Evolutionary conservation across 768 basidiomycete genomes (phyloP), one percentile per base, ranked within the genome.

Genomic region (Auriscalpium vulgare): DNA sequence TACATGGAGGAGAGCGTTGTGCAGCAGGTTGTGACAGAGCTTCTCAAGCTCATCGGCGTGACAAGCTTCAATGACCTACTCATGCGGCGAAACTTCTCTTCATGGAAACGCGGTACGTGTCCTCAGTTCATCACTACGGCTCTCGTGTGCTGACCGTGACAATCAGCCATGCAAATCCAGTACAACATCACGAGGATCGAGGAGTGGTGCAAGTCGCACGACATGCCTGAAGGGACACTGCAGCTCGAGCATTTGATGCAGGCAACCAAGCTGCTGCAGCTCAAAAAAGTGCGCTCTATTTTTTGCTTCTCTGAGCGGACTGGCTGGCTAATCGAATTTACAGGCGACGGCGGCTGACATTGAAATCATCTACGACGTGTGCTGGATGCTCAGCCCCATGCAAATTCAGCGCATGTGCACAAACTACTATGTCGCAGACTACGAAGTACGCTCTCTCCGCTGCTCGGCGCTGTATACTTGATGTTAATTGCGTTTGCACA

Each of bases 201-300:
- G 66, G 95, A 97, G 72, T 98, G 97, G 97, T 99, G 97, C 78
- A 98, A 99, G 74, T 95, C 97, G 23, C 97, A 98, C 67, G 93
- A 97, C 67, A 97, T 99, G 93, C 97, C 95, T 1, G 97, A 99
- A 69, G 97, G 97, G 9, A 91, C 92, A 16, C 78, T 99, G 34
- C 97, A 98, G 69, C 78, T 99, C 54, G 97, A 99, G 72, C 95
- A 98, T 73, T 79, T 99, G 73, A 97, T 98, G 93, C 97, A 99
- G 76, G 97, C 97, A 54, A 97, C 97, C 65, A 98, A 99, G 73
- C 74, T 99, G 54, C 77, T 99, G 23, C 97, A 99, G 71, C 75
- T 99, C 66, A 99, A 98, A 77, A 99, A 99, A 82, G 93, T 87
- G 54, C 21, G 75, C 65, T 10, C 9, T 61, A 8, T 13, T 6